Base-by-base conservation (phyloP, 2,329 filamentous ascomycete genomes). In the Fusarium dimerum region DNA sequence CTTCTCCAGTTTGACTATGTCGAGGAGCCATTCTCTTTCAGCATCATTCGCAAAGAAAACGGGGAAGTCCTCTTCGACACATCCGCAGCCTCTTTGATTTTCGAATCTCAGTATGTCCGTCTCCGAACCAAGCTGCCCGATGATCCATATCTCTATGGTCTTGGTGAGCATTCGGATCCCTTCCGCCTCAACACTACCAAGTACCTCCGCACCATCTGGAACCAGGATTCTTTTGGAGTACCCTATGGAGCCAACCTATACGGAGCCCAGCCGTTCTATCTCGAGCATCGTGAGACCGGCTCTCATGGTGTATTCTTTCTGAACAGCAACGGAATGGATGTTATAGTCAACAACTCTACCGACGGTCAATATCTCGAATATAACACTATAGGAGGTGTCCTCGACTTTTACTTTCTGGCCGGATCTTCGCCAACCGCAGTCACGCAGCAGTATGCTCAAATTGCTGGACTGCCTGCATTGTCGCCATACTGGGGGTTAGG, bases 401-500 rank as follows among this genome's bases (percentile, higher is more conserved):
- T 94, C 48, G 90, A 94, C 66, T 75, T 94, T 16, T 92, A 90
- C 69, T 90, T 94, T 72, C 89, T 88, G 64, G 81, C 87, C 12
- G 90, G 90, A 0, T 88, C 89, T 0, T 84, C 79, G 0, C 85
- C 86, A 51, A 77, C 81, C 7, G 81, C 86, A 12, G 85, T 92
- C 20, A 89, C 84, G 15, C 84, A 83, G 66, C 80, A 87, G 39
- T 94, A 93, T 66, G 85, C 89, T 56, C 70, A 74, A 51, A 81
- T 86, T 2, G 76, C 87, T 47, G 89, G 90, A 0, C 73, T 89
- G 6, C 89, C 90, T 1, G 85, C 85, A 0, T 86, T 93, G 83
- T 87, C 92, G 66, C 86, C 89, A 60, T 94, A 94, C 73, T 93
- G 84, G 78, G 84, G 86, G 0, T 84, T 95, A 54, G 91, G 91